Evolutionary conservation across 2,329 filamentous ascomycete species (phyloP).

Genomic region (Claviceps sp.): DNA sequence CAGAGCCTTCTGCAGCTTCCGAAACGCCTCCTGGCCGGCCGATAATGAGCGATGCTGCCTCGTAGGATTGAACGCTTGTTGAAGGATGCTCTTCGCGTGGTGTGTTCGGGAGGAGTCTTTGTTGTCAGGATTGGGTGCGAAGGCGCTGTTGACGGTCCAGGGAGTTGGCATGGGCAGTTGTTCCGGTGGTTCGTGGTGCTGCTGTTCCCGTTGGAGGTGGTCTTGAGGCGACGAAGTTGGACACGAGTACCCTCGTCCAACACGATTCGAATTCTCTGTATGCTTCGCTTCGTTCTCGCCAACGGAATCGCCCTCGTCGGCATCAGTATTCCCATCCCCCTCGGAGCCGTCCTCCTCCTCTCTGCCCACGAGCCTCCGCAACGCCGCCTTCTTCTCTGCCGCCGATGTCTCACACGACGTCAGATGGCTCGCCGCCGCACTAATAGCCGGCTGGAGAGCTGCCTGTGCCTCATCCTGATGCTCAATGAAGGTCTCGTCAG

Average conservation of each 20-base stretch:
- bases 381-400: constrained; percentile 42
- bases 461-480: constrained; percentile 45
- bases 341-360: constrained; percentile 8
- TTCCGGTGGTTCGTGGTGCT: neutral
- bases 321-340: constrained; percentile 12
- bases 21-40: constrained; percentile 42
- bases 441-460: constrained; percentile 46
- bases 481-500: constrained; percentile 15
- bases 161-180: constrained; percentile 14
- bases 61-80: constrained; percentile 32
- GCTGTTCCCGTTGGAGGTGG: neutral
- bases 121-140: neutral
- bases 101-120: constrained; percentile 12
- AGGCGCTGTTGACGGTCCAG: constrained; percentile 15
- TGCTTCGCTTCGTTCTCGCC: too few relatives aligned
- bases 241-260: neutral
- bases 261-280: too few relatives aligned
- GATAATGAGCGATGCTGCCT: constrained; percentile 40
- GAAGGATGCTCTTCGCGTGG: constrained; percentile 22
- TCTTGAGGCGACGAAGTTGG: too few relatives aligned
- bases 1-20: constrained; percentile 41
- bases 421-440: constrained; percentile 40
- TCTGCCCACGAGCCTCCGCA: constrained; percentile 27
- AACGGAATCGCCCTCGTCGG: constrained; percentile 5
- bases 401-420: constrained; percentile 42